These are phyloP conservation scores for Leishmania guyanensis DNA, from an alignment of 208 protist species.

Conservation along the genomic window DNA sequence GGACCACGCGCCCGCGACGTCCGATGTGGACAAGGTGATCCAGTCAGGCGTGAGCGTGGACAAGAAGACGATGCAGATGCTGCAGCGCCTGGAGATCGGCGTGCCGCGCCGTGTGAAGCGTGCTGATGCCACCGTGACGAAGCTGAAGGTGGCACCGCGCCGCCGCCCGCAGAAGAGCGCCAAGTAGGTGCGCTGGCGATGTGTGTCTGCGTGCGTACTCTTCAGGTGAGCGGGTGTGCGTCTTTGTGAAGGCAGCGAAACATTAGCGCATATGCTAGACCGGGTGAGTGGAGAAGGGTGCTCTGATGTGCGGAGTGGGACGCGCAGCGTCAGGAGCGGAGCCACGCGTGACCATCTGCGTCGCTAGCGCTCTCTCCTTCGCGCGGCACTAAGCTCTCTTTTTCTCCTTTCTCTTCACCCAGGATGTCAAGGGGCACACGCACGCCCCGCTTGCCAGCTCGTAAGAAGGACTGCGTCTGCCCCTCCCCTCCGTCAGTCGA, in stretches of 20 bases:
- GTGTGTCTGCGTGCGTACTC: background rate
- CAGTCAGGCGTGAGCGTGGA: constrained; percentile 88
- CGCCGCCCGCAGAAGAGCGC: constrained; percentile 98
- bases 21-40: constrained; percentile 85
- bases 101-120: constrained; percentile 75
- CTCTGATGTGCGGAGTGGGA: background rate
- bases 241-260: background rate
- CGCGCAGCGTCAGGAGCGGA: background rate
- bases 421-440: background rate
- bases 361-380: background rate
- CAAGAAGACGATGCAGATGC: constrained; percentile 87
- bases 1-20: constrained; percentile 98
- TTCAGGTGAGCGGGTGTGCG: background rate
- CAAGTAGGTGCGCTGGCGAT: constrained; percentile 14
- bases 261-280: too few relatives aligned
- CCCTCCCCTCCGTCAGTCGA: background rate
- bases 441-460: background rate
- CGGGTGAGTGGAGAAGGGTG: background rate
- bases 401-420: background rate
- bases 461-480: background rate
- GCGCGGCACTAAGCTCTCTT: too few relatives aligned
- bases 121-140: constrained; percentile 92
- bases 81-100: constrained; percentile 84
- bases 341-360: background rate
- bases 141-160: constrained; percentile 98